Percentiles rank a stretch among this genome's conserved stretches.
Evolutionary conservation across 2,329 filamentous ascomycete species (phyloP).

Genomic region (Beauveria asiatica): DNA sequence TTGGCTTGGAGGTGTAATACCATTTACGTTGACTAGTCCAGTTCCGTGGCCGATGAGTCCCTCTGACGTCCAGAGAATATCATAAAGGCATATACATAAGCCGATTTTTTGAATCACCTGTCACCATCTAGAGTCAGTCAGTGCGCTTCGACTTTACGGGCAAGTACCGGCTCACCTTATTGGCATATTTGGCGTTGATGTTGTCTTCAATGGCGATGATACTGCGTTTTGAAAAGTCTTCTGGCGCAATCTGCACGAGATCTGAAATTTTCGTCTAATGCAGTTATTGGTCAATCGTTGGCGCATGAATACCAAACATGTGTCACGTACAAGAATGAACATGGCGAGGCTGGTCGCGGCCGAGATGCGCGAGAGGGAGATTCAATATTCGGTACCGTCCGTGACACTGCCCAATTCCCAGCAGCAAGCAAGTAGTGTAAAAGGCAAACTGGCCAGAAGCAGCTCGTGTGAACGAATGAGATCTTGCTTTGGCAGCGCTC

Average conservation of each 20-base stretch:
- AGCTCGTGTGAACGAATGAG: background rate
- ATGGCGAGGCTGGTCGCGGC: conserved; percentile 22
- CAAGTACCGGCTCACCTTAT: conserved; percentile 51
- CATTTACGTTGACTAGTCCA: conserved; percentile 89
- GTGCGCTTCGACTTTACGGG: background rate
- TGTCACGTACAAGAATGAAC: conserved; percentile 40
- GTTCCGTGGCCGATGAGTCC: conserved; percentile 89
- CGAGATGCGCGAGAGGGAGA: background rate
- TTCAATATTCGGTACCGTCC: background rate
- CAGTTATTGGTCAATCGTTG: background rate
- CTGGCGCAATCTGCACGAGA: conserved; percentile 83
- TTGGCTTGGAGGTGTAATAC: conserved; percentile 33
- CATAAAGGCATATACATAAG: conserved; percentile 88
- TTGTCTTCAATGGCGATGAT: conserved; percentile 86
- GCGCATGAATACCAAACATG: background rate
- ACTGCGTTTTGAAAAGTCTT: conserved; percentile 79
- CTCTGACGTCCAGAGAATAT: conserved; percentile 81
- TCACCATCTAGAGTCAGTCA: conserved; percentile 4
- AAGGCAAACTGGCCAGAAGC: background rate
- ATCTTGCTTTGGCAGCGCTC: background rate
- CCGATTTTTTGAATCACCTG: conserved; percentile 88
- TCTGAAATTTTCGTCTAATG: conserved; percentile 83
- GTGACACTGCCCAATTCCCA: no score
- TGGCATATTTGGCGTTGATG: conserved; percentile 93
- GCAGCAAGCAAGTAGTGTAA: no score